Evolutionary conservation across 1,139 yeast species (phyloP), one percentile per base, ranked within the genome.

Genomic region (Spencermartinsiella ligniputridi): DNA sequence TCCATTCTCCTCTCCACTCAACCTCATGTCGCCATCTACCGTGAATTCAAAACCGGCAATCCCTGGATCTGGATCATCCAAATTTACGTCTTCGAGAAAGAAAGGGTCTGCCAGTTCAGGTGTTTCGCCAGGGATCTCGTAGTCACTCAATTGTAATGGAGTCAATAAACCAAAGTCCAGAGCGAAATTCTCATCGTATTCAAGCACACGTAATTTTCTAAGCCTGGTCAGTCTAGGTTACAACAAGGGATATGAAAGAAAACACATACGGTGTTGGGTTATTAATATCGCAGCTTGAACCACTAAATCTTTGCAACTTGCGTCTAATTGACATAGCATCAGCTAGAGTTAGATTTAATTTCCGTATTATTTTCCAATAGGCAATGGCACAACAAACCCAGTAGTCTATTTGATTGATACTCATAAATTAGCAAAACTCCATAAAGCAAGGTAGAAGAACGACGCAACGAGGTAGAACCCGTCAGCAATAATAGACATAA

Each of bases 401-500:
- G 39, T 15, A 48, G 35, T 16, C 21, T 15, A 2, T n/a, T 35
- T 6, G 38, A 32, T 24, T 50, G 49, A 3, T 19, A 24, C 16
- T 35, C 22, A 34, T 46, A 45, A 3, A 45, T 16, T 5, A 48
- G 25, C 6, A 32, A 33, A 1, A 42, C 38, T n/a, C 53, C 53
- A 40, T 45, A 37, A n/a, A 50, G 35, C 21, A 50, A 41, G 25
- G 37, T 35, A 1, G 51, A 40, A 8, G 38, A 15, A n/a, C 42
- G 38, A 12, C 42, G 44, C 15, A 45, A 40, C 5, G 44, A 37
- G 22, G 44, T 37, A n/a, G 25, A 20, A 3, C 35, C 34, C 16
- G 29, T 9, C 4, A 24, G 3, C 12, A 36, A 16, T 5, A 12
- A 19, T 4, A 19, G 16, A 21, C 47, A 44, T 18, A 37, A 32